Conservation (phyloP, 345 rosid genomes). For the Angophora floribunda region DNA sequence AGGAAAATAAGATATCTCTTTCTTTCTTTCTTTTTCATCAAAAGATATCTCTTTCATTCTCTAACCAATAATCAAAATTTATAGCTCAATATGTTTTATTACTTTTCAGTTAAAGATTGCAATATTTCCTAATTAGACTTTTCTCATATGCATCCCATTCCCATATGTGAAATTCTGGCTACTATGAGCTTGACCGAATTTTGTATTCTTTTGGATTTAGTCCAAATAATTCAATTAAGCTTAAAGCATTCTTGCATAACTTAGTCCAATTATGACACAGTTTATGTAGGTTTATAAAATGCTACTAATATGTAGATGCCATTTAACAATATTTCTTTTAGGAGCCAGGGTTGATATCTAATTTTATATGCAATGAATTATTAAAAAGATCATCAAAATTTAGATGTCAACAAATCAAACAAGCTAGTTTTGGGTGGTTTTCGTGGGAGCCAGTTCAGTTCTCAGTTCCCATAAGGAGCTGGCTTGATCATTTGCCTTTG, state of each 20-base stretch:
- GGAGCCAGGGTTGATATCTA: neutral
- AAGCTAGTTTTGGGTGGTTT: accelerated
- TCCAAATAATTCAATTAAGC: neutral
- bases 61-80: neutral
- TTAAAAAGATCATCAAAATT: accelerated
- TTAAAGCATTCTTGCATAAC: neutral
- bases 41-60: neutral
- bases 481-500: neutral
- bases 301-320: neutral
- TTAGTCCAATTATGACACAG: neutral
- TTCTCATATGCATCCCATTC: neutral
- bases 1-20: neutral
- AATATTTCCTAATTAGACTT: neutral
- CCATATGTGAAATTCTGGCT: neutral
- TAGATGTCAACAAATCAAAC: accelerated
- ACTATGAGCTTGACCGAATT: neutral
- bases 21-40: neutral
- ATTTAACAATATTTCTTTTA: neutral
- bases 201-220: neutral
- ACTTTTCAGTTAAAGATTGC: neutral
- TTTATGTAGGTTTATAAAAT: neutral
- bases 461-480: neutral
- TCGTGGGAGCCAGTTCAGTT: neutral
- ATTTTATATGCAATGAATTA: neutral
- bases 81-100: neutral